phyloP scores from a whole-genome alignment of 371 early-diverging fungal species.

The Lichtheimia hyalospora region DNA sequence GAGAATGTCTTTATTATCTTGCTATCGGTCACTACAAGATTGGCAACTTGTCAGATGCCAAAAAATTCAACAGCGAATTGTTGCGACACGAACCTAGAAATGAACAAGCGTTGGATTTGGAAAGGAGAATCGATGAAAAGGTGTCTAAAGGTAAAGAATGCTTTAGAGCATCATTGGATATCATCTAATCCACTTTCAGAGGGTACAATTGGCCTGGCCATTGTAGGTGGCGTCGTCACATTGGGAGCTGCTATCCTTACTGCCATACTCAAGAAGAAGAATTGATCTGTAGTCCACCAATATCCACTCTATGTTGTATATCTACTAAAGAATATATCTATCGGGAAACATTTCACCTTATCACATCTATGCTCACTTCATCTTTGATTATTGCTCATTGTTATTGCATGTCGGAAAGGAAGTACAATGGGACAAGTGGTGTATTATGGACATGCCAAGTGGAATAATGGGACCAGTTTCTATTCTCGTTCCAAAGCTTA shows the following conservation, averaged over 20 bases:
- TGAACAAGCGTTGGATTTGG: slow-evolving; percentile 75
- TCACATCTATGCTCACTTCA: too few relatives aligned
- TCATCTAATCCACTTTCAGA: slow-evolving; percentile 44
- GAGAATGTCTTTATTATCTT: slow-evolving; percentile 94
- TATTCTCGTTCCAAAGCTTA: too few relatives aligned
- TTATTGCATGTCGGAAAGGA: too few relatives aligned
- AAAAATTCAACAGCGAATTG: slow-evolving; percentile 76
- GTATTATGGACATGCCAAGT: too few relatives aligned
- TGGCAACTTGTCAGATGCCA: slow-evolving; percentile 80
- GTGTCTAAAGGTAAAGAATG: slow-evolving; percentile 68
- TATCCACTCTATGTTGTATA: too few relatives aligned
- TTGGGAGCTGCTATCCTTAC: slow-evolving; percentile 53
- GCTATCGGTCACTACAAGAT: slow-evolving; percentile 91
- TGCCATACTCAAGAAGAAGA: slow-evolving; percentile 36
- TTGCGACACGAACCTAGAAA: slow-evolving; percentile 85
- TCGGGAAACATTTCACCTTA: too few relatives aligned
- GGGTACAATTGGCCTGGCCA: slow-evolving; percentile 88
- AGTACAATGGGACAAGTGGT: too few relatives aligned
- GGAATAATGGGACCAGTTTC: too few relatives aligned
- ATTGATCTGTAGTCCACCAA: slow-evolving; percentile 5
- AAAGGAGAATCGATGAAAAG: slow-evolving; percentile 80
- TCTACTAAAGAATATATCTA: too few relatives aligned
- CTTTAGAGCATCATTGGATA: background rate
- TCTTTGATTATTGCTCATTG: too few relatives aligned
- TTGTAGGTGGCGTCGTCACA: slow-evolving; percentile 82